Base-by-base conservation (phyloP, 1,284 basidiomycete genomes). In the Boletellus deceptivus region DNA sequence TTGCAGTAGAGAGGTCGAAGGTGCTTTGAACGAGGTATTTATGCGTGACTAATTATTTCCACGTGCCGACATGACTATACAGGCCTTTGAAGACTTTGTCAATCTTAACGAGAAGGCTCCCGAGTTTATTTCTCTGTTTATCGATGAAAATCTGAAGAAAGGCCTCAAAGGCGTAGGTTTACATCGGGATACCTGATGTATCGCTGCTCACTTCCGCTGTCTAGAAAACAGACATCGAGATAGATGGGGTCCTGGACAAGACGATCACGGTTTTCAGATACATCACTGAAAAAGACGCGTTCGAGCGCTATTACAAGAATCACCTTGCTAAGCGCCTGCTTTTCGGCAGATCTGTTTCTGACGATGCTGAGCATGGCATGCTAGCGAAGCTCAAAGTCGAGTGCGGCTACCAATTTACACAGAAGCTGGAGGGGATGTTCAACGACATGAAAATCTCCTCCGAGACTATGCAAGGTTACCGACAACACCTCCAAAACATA, bases 361-460 rank as follows among this genome's bases (percentile, higher is more conserved):
- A 99, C 65, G 97, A 99, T 69, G 96, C 97, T 2, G 97, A 99
- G 69, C 86, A 92, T 46, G 93, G 91, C 51, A 98, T 99, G 96
- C 82, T 99, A 13, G 89, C 93, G 46, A 99, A 98, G 73, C 85
- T 99, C 66, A 99, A 99, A 75, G 80, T 98, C 36, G 95, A 99
- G 71, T 93, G 91, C 62, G 97, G 97, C 8, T 91, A 91, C 64
- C 93, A 96, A 64, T 99, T 98, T 68, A 98, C 97, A 1, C 93
- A 98, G 71, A 97, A 97, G 68, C 76, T 99, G 59, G 96, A 99
- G 70, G 96, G 97, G 49, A 99, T 99, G 97, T 96, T 99, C 78
- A 84, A 95, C 61, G 97, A 99, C 67, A 96, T 99, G 85, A 92
- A 87, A 62, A 71, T 97, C 35, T 96, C 92, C 17, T 74, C 77